Evolutionary conservation across 2,329 filamentous ascomycete species (phyloP).

Genomic region (Cladosporium cucumerinum): DNA sequence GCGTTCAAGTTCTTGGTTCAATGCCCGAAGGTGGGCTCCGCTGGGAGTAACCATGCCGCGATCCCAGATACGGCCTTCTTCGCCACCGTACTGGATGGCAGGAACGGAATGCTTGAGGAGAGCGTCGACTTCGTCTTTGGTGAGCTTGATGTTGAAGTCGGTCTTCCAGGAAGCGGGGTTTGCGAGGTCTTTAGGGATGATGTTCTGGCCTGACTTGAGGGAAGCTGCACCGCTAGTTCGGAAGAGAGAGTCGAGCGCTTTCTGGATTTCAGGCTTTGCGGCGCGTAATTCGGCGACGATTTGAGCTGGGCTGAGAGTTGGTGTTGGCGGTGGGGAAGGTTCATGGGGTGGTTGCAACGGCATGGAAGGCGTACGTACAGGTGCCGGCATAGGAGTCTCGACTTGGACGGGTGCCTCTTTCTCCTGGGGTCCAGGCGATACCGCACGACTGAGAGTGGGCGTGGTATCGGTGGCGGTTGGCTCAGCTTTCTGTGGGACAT

Average conservation of each 20-base stretch:
- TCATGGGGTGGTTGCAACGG: conserved; percentile 28
- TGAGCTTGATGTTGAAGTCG: conserved; percentile 33
- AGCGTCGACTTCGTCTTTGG: conserved; percentile 42
- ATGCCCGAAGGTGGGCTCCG: conserved; percentile 70
- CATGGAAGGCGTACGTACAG: conserved; percentile 8
- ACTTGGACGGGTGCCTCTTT: conserved; percentile 9
- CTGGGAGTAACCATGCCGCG: conserved; percentile 72
- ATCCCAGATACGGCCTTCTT: conserved; percentile 43
- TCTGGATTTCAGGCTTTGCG: conserved; percentile 31
- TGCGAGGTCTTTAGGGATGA: conserved; percentile 29
- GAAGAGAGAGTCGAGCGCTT: conserved; percentile 35
- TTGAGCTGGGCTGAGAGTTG: conserved; percentile 32
- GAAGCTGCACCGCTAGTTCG: conserved; percentile 29
- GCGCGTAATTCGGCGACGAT: conserved; percentile 33
- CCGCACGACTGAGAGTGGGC: conserved; percentile 30
- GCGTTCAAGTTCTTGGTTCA: conserved; percentile 66
- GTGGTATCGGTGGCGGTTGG: conserved; percentile 26
- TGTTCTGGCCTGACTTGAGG: conserved; percentile 30
- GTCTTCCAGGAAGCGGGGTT: conserved; percentile 28
- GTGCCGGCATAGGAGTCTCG: conserved; percentile 18
- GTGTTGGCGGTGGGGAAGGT: conserved; percentile 33
- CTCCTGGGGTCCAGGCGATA: conserved; percentile 26
- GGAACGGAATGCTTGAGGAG: conserved; percentile 55
- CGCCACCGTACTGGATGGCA: conserved; percentile 43
- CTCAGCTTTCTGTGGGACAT: conserved; percentile 25